Evolutionary conservation across 352 stramenopile genomes (phyloP), one percentile per base, ranked within the genome.

Genomic region (Phytophthora parvispora): DNA sequence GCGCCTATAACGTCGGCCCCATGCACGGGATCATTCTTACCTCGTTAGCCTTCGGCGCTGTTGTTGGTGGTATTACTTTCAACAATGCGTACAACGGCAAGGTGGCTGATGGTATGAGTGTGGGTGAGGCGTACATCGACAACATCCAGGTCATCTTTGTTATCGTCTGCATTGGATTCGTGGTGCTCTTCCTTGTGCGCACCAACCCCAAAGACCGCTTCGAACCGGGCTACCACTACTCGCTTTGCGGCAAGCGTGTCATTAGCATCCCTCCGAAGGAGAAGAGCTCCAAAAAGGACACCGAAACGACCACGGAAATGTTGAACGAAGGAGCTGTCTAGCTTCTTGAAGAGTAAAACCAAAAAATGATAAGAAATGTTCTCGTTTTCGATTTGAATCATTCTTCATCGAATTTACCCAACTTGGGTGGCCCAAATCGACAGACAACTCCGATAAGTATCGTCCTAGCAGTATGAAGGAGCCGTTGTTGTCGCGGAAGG

Each of bases 121-220:
- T 69, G 4, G 54, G 65, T 7, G 76, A 90, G 60, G 83, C 82
- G 20, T 92, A 91, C 79, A 84, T 90, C 50, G 34, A 66, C 59
- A 90, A 89, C 67, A 84, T 90, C 70, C 54, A 92, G 72, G 84
- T 83, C 71, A 91, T 92, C 60, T 75, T 92, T 24, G 47, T 85
- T 2, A 57, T 89, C 28, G 55, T 90, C 6, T 64, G 86, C 60
- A 69, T 90, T 56, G 82, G 81, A 42, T 84, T 82, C 45, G 67
- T 84, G 18, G 62, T 86, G 59, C 58, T 89, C 60, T 84, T 91
- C 62, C 27, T 81, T 38, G 75, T 92, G 50, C 82, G 84, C 59
- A 92, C 82, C 24, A 75, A 87, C 67, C 78, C 77, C 10, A 55
- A 59, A 22, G 82, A 90, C 77, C 84, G 84, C 40, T 92, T 92